Base-by-base conservation (phyloP, 2,329 filamentous ascomycete genomes). In the Huntiella decipiens region DNA sequence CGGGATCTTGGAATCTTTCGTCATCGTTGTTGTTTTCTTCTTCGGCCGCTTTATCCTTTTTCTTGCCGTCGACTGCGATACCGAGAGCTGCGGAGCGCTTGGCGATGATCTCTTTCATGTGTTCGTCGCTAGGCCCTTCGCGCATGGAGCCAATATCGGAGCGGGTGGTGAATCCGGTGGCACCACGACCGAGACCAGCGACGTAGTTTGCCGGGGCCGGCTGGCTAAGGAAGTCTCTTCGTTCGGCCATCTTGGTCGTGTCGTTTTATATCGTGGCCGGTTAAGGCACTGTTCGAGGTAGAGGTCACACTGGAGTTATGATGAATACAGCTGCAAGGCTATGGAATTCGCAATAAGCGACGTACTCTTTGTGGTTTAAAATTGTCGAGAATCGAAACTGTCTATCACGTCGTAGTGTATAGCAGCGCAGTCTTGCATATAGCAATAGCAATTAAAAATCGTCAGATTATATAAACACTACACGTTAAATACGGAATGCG, bases 81-180 rank as follows among this genome's bases (percentile, higher is more conserved):
- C 87, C 88, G 50, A 96, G 73, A 57, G 83, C 77, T 48, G 84
- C 82, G 5, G 91, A 88, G 55, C 92, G 79, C 63, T 95, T 95
- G 42, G 87, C 87, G 54, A 98, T 80, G 51, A 85, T 87, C 61
- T 94, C 91, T 62, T 96, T 95, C 65, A 98, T 95, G 64, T 96
- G 88, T 60, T 98, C 91, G 56, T 95, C 88, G 51, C 83, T 94
- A 42, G 91, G 91, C 12, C 91, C 91, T 66, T 95, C 88, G 56
- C 88, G 76, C 49, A 88, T 88, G 43, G 92, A 91, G 48, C 92
- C 91, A 48, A 98, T 70, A 71, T 98, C 91, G 48, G 88, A 96
- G 56, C 92, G 78, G 36, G 91, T 98, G 12, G 91, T 96, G 66
- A 98, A 98, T 50, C 92, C 91, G 5, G 91, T 98, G 16, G 92